Percentiles rank a stretch among this genome's conserved stretches.
Conservation (phyloP, 148 eudicot species). For the Beta vulgaris region DNA sequence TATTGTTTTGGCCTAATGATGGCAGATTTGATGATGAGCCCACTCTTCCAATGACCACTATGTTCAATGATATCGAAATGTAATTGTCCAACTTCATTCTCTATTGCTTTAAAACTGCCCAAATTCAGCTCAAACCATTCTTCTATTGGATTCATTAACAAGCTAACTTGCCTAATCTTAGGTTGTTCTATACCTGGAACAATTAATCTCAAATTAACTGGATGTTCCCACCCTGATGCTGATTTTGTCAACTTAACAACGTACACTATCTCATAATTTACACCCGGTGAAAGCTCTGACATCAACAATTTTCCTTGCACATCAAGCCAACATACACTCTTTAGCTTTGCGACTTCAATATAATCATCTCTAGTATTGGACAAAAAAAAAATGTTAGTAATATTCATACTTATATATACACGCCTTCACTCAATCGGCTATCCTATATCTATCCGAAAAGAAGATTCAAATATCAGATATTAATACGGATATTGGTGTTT, state of each 20-base stretch:
- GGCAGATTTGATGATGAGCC: slow-evolving; percentile 28
- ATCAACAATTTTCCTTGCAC: slow-evolving; percentile 26
- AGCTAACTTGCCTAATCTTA: slow-evolving; percentile 23
- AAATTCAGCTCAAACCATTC: slow-evolving; percentile 33
- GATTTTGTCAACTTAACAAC: slow-evolving; percentile 32
- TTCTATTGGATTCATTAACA: slow-evolving; percentile 30
- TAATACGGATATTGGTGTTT: too few species aligned
- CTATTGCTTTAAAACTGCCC: slow-evolving; percentile 19
- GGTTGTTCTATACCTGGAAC: slow-evolving; percentile 12
- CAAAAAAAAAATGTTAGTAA: too few species aligned
- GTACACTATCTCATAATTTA: slow-evolving; percentile 18
- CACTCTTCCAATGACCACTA: slow-evolving; percentile 36
- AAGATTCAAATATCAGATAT: background rate
- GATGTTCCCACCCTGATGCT: slow-evolving; percentile 37
- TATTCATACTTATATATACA: too few species aligned
- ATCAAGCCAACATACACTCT: slow-evolving; percentile 31
- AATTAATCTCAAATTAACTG: slow-evolving; percentile 10
- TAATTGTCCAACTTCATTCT: slow-evolving; percentile 17
- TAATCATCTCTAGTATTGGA: slow-evolving; percentile 30
- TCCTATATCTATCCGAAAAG: too few species aligned
- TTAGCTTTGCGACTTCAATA: slow-evolving; percentile 31
- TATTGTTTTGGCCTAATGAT: slow-evolving; percentile 30
- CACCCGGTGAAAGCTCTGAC: slow-evolving; percentile 27
- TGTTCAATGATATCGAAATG: slow-evolving; percentile 30
- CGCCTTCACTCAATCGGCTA: too few species aligned